These are phyloP conservation scores for Gliomastix tumulicola DNA, from an alignment of 2,329 filamentous ascomycete genomes.

Conservation along the genomic window DNA sequence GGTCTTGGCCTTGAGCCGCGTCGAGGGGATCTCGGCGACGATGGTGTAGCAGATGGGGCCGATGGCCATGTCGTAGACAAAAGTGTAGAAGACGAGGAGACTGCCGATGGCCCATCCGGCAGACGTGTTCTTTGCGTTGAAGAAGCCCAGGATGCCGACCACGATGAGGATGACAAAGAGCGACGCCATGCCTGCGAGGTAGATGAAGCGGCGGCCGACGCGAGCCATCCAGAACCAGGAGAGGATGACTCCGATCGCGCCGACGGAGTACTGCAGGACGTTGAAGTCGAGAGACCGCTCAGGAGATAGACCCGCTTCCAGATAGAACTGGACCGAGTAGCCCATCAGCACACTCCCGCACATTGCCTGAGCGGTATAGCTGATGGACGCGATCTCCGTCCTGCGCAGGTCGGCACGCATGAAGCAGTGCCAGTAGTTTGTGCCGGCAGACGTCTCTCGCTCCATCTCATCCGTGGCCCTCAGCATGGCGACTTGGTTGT, in stretches of 20 bases:
- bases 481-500: conserved; percentile 10
- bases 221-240: conserved; percentile 29
- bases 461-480: conserved; percentile 8
- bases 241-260: conserved; percentile 26
- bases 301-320: conserved; percentile 16
- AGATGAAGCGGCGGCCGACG: conserved; percentile 29
- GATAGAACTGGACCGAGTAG: conserved; percentile 20
- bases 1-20: conserved; percentile 36
- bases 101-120: conserved; percentile 26
- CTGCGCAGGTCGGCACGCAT: conserved; percentile 24
- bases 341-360: conserved; percentile 26
- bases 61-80: conserved; percentile 30
- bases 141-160: conserved; percentile 24
- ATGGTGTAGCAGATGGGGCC: conserved; percentile 72
- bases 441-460: conserved; percentile 5
- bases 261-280: conserved; percentile 26
- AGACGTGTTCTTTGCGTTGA: conserved; percentile 16
- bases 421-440: conserved; percentile 29
- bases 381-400: conserved; percentile 27
- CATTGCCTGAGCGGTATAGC: conserved; percentile 25
- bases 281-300: conserved; percentile 23
- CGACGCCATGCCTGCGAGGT: conserved; percentile 23
- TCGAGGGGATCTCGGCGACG: conserved; percentile 48
- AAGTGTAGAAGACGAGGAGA: conserved; percentile 32
- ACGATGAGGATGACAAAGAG: conserved; percentile 24